Evolutionary conservation across 2,329 filamentous ascomycete genomes (phyloP), one percentile per base, ranked within the genome.

Genomic region (Aspergillus neotritici): DNA sequence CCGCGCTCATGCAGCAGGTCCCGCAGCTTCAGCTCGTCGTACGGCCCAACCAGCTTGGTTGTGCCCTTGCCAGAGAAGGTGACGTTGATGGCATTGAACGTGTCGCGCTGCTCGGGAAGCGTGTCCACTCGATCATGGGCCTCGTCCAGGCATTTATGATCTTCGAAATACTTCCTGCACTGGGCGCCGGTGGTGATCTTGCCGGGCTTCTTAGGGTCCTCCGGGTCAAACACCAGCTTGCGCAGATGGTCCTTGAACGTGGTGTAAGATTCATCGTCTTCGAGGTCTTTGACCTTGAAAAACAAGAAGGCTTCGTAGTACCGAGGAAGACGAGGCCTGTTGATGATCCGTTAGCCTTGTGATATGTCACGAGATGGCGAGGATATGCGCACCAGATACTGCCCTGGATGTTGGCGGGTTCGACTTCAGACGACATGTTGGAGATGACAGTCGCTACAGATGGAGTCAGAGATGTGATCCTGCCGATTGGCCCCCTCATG

Each of bases 281-380:
- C 39, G 4, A 38, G 40, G 9, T 51, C 29, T 4, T 31, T 52
- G 32, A 55, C 47, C 30, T 44, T 49, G 33, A 50, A 55, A 21
- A 53, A 55, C 17, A 55, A 42, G 34, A 39, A 53, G 16, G 44
- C 35, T 35, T 55, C 51, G 13, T 41, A 40, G 15, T 33, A 31
- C 28, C 42, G 44, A 11, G 48, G 48, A 8, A 51, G 41, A 42
- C 46, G 43, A 11, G 43, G 48, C 21, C 21, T 25, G 7, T 25
- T 25, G 7, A 25, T 25, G 21, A 25, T 8, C 21, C 21, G 21
- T 25, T 25, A 25, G 21, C 21, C 7, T 25, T 8, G 21, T 25
- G 21, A 25, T 9, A 6, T 8, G 5, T 8, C 7, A 25, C 21
- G 21, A 25, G 21, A 25, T 9, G 21, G 21, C 21, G 7, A 25